These are phyloP conservation scores for Claviceps sp. DNA, from an alignment of 2,329 filamentous ascomycete species.

Conservation along the genomic window DNA sequence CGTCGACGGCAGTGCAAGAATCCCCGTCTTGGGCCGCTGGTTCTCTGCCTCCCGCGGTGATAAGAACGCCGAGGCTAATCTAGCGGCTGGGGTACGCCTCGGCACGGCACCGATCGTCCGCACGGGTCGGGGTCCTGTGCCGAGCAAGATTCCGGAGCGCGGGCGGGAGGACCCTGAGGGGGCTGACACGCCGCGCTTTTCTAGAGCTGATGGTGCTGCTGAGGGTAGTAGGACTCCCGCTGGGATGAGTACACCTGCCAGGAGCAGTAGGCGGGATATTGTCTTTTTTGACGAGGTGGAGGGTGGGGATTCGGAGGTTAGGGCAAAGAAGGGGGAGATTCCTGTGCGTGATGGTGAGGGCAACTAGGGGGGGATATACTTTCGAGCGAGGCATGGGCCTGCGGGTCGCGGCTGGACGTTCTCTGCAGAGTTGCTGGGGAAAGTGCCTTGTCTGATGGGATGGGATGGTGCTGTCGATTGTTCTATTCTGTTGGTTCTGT, in stretches of 20 bases:
- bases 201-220: neutral
- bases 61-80: neutral
- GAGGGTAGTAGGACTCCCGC: neutral
- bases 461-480: too few relatives aligned
- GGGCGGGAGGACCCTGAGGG: neutral
- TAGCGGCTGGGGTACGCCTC: slow-evolving; percentile 2
- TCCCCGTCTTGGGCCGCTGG: neutral
- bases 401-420: too few relatives aligned
- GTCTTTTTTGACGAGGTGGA: slow-evolving; percentile 4
- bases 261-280: slow-evolving; percentile 4
- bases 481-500: too few relatives aligned
- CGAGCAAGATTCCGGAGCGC: slow-evolving; percentile 1
- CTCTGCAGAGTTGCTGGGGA: too few relatives aligned
- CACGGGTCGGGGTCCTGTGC: neutral
- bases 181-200: neutral
- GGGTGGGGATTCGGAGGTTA: neutral
- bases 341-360: too few relatives aligned
- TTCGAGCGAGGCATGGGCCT: too few relatives aligned
- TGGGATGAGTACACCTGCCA: neutral
- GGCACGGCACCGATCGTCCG: slow-evolving; percentile 2
- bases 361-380: too few relatives aligned
- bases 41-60: neutral
- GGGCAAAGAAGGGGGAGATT: neutral
- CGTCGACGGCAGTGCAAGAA: neutral
- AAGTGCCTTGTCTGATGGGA: too few relatives aligned